Percentiles rank a stretch among this genome's conserved stretches.
phyloP scores from a whole-genome alignment of 1,284 basidiomycete species.

The Pseudozyma sp. region DNA sequence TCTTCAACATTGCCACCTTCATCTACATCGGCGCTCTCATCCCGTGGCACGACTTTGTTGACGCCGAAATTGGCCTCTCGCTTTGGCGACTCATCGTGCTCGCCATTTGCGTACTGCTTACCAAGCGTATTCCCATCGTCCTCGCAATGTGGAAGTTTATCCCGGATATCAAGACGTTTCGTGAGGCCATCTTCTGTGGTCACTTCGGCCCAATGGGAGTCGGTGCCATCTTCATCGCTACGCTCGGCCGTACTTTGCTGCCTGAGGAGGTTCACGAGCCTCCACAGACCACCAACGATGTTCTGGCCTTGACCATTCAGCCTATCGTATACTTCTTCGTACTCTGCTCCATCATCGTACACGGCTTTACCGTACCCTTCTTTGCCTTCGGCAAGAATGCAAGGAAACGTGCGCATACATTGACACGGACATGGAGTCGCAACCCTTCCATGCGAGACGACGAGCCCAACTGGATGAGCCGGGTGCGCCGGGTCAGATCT shows the following conservation, averaged over 20 bases:
- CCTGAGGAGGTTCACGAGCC: conserved; percentile 60
- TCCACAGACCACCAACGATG: conserved; percentile 63
- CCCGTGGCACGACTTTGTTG: conserved; percentile 64
- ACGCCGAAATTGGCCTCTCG: conserved; percentile 52
- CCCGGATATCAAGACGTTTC: conserved; percentile 69
- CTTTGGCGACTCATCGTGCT: conserved; percentile 66
- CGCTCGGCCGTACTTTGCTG: conserved; percentile 60
- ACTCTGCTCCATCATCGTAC: conserved; percentile 65
- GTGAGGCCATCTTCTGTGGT: conserved; percentile 67
- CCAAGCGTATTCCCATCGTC: conserved; percentile 67
- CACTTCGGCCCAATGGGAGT: conserved; percentile 69
- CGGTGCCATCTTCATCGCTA: conserved; percentile 68
- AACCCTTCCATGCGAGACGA: conserved; percentile 53
- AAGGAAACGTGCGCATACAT: conserved; percentile 53
- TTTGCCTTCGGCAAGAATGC: conserved; percentile 65
- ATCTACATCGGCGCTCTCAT: conserved; percentile 69
- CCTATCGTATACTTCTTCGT: conserved; percentile 69
- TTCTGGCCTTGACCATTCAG: conserved; percentile 65
- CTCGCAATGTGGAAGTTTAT: conserved; percentile 66
- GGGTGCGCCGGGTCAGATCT: conserved; percentile 53
- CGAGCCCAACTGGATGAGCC: conserved; percentile 64
- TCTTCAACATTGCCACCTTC: conserved; percentile 71
- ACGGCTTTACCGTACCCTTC: conserved; percentile 69
- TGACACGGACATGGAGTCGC: conserved; percentile 61
- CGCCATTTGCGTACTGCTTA: conserved; percentile 60